Evolutionary conservation across 1,284 basidiomycete species (phyloP), one percentile per base, ranked within the genome.

Genomic region (Trichosporon ovoides): DNA sequence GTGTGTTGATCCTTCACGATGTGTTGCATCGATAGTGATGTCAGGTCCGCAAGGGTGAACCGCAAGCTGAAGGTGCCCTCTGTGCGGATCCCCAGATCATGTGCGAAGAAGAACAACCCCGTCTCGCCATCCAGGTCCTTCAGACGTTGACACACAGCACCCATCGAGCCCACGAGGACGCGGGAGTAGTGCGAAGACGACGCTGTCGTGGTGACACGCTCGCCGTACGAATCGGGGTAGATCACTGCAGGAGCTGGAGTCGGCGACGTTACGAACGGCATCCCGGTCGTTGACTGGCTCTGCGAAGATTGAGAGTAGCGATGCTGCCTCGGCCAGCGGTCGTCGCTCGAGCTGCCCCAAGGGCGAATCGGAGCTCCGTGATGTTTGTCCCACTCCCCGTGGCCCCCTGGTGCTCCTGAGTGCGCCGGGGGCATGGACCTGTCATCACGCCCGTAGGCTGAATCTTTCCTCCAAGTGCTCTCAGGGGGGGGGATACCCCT

Each of bases 71-170:
- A 80, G 66, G 70, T 73, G 74, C 88, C 88, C 80, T 93, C 90
- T 20, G 88, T 91, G 60, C 91, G 83, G 56, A 93, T 86, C 38
- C 88, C 90, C 50, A 94, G 76, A 77, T 94, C 91, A 67, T 89
- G 88, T 72, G 90, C 88, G 58, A 91, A 84, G 78, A 91, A 92
- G 76, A 88, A 92, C 61, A 95, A 86, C 3, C 91, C 91, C 36
- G 84, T 81, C 63, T 85, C 85, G 58, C 87, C 86, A 73, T 91
- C 83, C 70, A 90, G 88, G 69, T 92, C 91, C 57, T 85, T 78
- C 58, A 94, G 80, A 48, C 87, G 84, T 71, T 87, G 87, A 24
- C 90, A 91, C 69, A 89, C 89, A 14, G 90, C 85, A 22, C 87
- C 87, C 18, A 93, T 81, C 1, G 89, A 88, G 9, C 91, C 91